Evolutionary conservation across 345 rosid genomes (phyloP), one percentile per base, ranked within the genome.

Genomic region (Moricandia moricandioides): DNA sequence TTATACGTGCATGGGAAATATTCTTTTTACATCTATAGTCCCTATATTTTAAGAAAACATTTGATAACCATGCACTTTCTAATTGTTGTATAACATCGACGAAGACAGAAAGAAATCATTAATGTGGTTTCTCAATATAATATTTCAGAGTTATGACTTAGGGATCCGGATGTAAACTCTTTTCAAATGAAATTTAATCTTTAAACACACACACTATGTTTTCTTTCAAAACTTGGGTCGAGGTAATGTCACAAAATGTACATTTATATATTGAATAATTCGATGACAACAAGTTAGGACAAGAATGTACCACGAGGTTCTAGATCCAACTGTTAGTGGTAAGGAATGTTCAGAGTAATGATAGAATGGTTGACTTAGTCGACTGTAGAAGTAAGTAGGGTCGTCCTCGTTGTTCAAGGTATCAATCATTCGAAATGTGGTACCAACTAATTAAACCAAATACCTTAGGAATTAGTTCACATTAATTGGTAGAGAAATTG

Each of bases 161-260:
- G 55, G 55, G 55, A 9, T 49, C 55, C 24, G 10, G 55, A 49
- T 49, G 55, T 49, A 16, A 49, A 14, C 21, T 49, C 18, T 47
- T 47, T 47, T 14, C 54, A n/a, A 21, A 14, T 6, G 54, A 7
- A 49, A 49, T 49, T 7, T 49, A 49, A 49, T 49, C 54, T 49
- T 21, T 14, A 49, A 16, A 14, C 16, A 49, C 55, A 49, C 55
- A 49, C 55, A 52, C 69, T 54, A 54, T 27, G 45, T 33, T 11
- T 35, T 37, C 9, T 59, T 24, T 13, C 56, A 17, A 65, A 73
- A 73, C 77, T 71, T 73, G 77, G 71, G 57, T 64, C 56, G 71
- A 29, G 33, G 71, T 73, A 64, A 73, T 73, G 63, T 1, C 69
- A 51, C 54, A 51, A 26, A 16, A 59, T 59, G 64, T 62, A 49